Evolutionary conservation across 352 stramenopile genomes (phyloP).

Genomic region (Salisapilia sapeloensis): DNA sequence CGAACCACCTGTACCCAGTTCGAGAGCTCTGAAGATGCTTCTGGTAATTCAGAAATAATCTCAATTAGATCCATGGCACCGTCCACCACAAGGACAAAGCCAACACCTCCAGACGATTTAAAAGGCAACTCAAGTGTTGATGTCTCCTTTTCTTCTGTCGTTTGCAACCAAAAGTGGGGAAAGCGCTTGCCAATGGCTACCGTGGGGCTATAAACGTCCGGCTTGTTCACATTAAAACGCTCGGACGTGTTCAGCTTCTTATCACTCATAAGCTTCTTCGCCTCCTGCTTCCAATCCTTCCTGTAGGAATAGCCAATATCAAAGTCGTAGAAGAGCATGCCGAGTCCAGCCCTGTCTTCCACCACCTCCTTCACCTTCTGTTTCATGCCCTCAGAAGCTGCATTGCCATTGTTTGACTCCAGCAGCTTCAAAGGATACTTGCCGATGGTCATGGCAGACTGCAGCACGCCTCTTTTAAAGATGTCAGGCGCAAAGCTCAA

Average conservation of each 20-base stretch:
- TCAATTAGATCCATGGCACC: neutral
- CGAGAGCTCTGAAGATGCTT: no score
- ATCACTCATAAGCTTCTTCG: slow-evolving; percentile 48
- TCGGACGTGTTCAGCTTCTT: slow-evolving; percentile 25
- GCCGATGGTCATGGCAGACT: slow-evolving; percentile 45
- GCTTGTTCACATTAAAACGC: slow-evolving; percentile 9
- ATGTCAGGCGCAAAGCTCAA: slow-evolving; percentile 33
- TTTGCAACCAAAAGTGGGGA: slow-evolving; percentile 40
- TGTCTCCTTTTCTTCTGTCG: slow-evolving; percentile 4
- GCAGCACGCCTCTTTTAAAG: slow-evolving; percentile 40
- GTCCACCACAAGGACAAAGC: neutral
- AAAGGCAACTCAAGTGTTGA: slow-evolving; percentile 39
- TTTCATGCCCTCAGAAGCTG: slow-evolving; percentile 29
- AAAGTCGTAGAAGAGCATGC: slow-evolving; percentile 80
- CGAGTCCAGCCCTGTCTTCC: slow-evolving; percentile 23
- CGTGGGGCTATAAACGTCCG: slow-evolving; percentile 17
- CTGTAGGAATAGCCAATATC: slow-evolving; percentile 72
- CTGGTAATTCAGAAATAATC: no score
- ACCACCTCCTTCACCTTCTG: slow-evolving; percentile 43
- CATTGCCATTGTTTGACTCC: slow-evolving; percentile 14
- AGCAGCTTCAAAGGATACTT: slow-evolving; percentile 46
- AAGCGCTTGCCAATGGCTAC: slow-evolving; percentile 42
- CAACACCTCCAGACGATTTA: neutral
- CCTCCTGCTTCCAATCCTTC: slow-evolving; percentile 16
- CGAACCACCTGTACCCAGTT: slow-evolving; percentile 4